These are phyloP conservation scores for Phytophthora melonis DNA, from an alignment of 352 stramenopile species.

Conservation along the genomic window DNA sequence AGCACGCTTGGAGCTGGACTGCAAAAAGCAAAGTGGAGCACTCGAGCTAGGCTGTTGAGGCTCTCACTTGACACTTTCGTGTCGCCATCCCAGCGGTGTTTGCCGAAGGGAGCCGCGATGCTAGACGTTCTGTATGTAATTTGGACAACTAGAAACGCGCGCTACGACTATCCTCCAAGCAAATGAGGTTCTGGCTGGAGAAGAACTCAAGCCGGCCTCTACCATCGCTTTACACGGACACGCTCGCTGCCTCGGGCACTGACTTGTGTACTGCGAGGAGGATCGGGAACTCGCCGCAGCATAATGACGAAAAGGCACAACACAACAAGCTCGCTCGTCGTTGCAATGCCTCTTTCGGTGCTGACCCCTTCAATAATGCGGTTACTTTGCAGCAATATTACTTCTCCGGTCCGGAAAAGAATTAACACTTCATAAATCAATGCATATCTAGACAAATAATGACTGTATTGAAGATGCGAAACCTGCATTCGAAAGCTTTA, in stretches of 20 bases:
- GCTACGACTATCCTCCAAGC: constrained; percentile 32
- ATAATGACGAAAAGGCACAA: constrained; percentile 13
- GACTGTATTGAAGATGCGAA: no score
- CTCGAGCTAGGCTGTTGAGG: not conserved
- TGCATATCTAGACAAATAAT: no score
- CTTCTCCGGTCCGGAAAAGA: no score
- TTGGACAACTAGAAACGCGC: constrained; percentile 43
- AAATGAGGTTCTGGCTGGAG: constrained; percentile 17
- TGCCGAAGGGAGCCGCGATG: constrained; percentile 20
- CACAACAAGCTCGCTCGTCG: not conserved
- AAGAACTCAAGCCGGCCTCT: constrained; percentile 15
- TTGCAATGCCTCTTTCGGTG: not conserved
- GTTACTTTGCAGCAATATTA: constrained; percentile 9
- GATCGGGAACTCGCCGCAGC: constrained; percentile 1
- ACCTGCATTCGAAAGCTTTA: no score
- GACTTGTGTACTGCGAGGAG: constrained; percentile 12
- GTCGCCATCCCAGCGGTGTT: constrained; percentile 20
- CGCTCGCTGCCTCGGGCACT: constrained; percentile 2
- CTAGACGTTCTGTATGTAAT: constrained; percentile 40
- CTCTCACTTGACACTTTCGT: constrained; percentile 10
- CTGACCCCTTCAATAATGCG: not conserved
- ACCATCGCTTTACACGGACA: constrained; percentile 28
- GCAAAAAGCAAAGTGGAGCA: constrained; percentile 35
- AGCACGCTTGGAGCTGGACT: constrained; percentile 12
- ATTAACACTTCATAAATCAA: no score